These are phyloP conservation scores for Herpetomonas muscarum DNA, from an alignment of 208 protist genomes.

Conservation along the genomic window DNA sequence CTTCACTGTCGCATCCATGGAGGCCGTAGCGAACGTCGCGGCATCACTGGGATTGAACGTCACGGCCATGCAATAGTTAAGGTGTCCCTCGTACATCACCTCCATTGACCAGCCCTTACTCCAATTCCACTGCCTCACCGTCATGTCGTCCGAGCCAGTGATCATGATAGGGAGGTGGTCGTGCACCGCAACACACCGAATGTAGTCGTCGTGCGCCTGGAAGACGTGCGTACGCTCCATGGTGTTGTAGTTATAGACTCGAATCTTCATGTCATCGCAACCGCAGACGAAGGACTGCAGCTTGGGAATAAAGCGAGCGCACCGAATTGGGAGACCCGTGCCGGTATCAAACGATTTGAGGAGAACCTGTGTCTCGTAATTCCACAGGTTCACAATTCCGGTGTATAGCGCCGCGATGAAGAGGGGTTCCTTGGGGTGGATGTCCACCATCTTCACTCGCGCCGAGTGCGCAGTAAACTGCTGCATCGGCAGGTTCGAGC, in stretches of 20 bases:
- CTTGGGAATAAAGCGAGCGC: conserved; percentile 95
- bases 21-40: conserved; percentile 97
- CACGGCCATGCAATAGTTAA: conserved; percentile 98
- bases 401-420: conserved; percentile 94
- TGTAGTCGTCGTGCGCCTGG: conserved; percentile 97
- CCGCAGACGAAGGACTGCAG: conserved; percentile 97
- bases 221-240: conserved; percentile 97
- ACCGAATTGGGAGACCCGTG: conserved; percentile 89
- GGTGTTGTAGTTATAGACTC: conserved; percentile 99
- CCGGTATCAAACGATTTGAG: conserved; percentile 97
- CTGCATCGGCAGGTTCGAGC: conserved; percentile 10
- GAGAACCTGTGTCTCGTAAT: conserved; percentile 95
- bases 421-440: conserved; percentile 98
- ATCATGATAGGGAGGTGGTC: conserved; percentile 95
- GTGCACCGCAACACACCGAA: conserved; percentile 97
- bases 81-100: conserved; percentile 96
- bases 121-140: conserved; percentile 98
- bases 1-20: conserved; percentile 97
- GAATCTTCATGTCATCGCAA: conserved; percentile 93
- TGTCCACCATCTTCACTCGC: conserved; percentile 98
- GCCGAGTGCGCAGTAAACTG: conserved; percentile 88
- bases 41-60: conserved; percentile 98
- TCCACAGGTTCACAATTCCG: conserved; percentile 96
- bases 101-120: conserved; percentile 93
- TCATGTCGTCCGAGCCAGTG: conserved; percentile 98